Conservation (phyloP, 129 eudicot genomes). For the Logfia minima region DNA sequence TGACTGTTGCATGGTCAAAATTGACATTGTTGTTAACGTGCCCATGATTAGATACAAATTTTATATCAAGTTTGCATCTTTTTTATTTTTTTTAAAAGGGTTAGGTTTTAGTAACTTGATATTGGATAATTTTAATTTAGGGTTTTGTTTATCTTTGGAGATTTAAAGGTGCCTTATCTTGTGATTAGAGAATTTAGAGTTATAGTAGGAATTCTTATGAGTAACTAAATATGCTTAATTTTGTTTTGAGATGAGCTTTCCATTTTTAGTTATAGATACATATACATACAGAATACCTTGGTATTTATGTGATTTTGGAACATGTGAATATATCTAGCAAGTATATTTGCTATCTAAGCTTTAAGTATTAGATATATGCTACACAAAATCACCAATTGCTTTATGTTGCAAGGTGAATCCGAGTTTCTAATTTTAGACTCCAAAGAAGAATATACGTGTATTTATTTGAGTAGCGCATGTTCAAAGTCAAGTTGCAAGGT, state of each 20-base stretch:
- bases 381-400: too few species aligned
- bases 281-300: not conserved
- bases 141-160: conserved; percentile 5
- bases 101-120: not conserved
- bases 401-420: not conserved
- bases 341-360: not conserved
- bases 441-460: not conserved
- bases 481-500: not conserved
- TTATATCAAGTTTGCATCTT: not conserved
- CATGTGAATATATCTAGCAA: not conserved
- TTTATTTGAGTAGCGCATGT: not conserved
- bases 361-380: not conserved
- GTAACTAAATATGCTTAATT: not conserved
- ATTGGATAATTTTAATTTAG: not conserved
- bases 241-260: not conserved
- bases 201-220: not conserved
- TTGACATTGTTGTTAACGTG: not conserved
- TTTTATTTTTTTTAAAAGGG: too few species aligned
- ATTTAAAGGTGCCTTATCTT: not conserved
- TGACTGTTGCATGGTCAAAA: conserved; percentile 18
- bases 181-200: not conserved
- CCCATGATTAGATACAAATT: not conserved
- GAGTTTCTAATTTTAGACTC: not conserved
- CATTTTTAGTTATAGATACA: not conserved
- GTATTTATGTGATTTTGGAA: not conserved